Conservation (phyloP, 768 basidiomycete genomes). For the Leccinum barrowsii region DNA sequence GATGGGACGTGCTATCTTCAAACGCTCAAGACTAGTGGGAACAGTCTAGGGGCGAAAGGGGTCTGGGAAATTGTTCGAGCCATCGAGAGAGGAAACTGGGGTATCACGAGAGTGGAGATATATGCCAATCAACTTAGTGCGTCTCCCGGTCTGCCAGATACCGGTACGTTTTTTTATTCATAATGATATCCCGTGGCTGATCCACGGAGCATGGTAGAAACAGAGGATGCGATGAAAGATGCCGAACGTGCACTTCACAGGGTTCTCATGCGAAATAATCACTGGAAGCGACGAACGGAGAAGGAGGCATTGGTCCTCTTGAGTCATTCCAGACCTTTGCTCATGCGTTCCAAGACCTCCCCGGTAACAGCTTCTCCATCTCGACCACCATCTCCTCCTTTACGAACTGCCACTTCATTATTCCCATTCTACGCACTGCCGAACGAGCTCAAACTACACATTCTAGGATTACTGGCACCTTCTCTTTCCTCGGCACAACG, state of each 20-base stretch:
- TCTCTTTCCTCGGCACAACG: constrained; percentile 55
- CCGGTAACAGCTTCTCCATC: constrained; percentile 13
- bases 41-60: constrained; percentile 46
- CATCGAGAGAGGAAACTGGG: constrained; percentile 47
- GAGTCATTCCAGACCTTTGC: constrained; percentile 44
- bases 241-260: constrained; percentile 32
- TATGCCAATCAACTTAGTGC: constrained; percentile 39
- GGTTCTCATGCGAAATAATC: constrained; percentile 46
- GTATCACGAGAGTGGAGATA: constrained; percentile 47
- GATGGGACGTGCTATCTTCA: constrained; percentile 39
- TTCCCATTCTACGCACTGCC: constrained; percentile 47
- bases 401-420: constrained; percentile 14
- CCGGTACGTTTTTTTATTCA: constrained; percentile 2
- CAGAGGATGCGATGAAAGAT: constrained; percentile 32
- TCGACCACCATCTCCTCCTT: constrained; percentile 11
- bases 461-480: constrained; percentile 55
- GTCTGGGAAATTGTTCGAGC: constrained; percentile 47
- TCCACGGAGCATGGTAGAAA: constrained; percentile 12
- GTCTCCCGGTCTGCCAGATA: constrained; percentile 4
- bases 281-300: constrained; percentile 42
- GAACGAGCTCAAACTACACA: constrained; percentile 52
- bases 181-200: constrained; percentile 18
- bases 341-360: constrained; percentile 33
- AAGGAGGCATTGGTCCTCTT: constrained; percentile 50
- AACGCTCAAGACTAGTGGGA: constrained; percentile 54